Conservation (phyloP, 345 rosid genomes). For the Physaria fendleri region DNA sequence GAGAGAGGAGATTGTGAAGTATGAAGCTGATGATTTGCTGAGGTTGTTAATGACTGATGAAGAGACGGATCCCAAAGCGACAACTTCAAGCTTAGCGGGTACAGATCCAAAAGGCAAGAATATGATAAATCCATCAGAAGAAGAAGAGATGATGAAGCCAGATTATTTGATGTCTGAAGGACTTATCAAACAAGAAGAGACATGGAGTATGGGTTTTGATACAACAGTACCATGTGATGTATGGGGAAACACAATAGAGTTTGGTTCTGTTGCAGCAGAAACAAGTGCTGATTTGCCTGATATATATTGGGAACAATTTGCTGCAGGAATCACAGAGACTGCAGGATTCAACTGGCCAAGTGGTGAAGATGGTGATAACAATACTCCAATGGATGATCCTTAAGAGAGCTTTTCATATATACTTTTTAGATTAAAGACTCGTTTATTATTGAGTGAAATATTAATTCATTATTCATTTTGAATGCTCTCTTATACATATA, state of each 20-base stretch:
- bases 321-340: slow-evolving; percentile 37
- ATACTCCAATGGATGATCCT: slow-evolving; percentile 7
- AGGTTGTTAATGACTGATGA: slow-evolving; percentile 29
- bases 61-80: slow-evolving; percentile 28
- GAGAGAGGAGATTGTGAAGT: slow-evolving; percentile 42
- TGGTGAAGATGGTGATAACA: slow-evolving; percentile 41
- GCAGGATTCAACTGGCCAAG: slow-evolving; percentile 45
- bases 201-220: slow-evolving; percentile 62
- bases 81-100: slow-evolving; percentile 27
- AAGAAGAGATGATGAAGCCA: slow-evolving; percentile 34
- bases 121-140: slow-evolving; percentile 27
- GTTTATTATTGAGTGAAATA: slow-evolving; percentile 16
- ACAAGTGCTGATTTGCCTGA: slow-evolving; percentile 47
- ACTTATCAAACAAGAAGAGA: slow-evolving; percentile 46
- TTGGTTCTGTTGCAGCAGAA: slow-evolving; percentile 31
- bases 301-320: slow-evolving; percentile 53
- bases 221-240: slow-evolving; percentile 34
- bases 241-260: slow-evolving; percentile 48
- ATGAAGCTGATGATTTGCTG: slow-evolving; percentile 38
- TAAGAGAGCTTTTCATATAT: slow-evolving; percentile 1
- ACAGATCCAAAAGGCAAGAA: slow-evolving; percentile 37
- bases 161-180: slow-evolving; percentile 45
- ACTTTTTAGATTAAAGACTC: slow-evolving; percentile 6
- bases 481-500: slow-evolving; percentile 8
- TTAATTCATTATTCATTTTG: slow-evolving; percentile 26